These are phyloP conservation scores for Populus pruinosa DNA, from an alignment of 345 rosid genomes.

Conservation along the genomic window DNA sequence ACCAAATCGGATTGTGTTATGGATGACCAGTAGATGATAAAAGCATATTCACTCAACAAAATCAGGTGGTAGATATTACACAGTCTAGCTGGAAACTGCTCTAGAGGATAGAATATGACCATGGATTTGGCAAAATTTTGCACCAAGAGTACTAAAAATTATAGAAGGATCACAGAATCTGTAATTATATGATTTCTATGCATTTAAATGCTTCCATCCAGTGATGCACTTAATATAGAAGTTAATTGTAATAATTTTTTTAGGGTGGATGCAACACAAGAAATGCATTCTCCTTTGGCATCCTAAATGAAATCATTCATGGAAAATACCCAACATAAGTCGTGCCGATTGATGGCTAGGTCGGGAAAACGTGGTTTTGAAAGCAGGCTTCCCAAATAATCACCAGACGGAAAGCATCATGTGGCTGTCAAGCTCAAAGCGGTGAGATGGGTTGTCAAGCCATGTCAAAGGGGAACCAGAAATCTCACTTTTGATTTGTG, in stretches of 20 bases:
- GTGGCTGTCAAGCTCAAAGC: background rate
- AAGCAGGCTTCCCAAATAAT: background rate
- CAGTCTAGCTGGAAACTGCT: background rate
- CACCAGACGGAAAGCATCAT: background rate
- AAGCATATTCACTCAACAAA: no score
- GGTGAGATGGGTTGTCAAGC: background rate
- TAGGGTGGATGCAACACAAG: background rate
- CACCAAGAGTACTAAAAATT: background rate
- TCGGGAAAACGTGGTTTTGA: background rate
- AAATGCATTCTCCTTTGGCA: background rate
- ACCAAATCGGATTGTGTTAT: background rate
- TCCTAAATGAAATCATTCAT: background rate
- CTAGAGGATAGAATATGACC: background rate
- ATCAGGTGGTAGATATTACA: background rate
- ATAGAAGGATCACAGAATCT: no score
- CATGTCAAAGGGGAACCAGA: background rate
- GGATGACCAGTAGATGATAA: background rate
- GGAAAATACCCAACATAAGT: background rate
- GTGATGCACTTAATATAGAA: background rate
- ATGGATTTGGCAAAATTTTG: background rate
- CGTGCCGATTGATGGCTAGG: conserved; percentile 6
- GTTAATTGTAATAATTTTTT: no score
- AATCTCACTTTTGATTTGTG: background rate
- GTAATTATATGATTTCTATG: background rate
- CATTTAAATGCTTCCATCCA: background rate